Evolutionary conservation across 139 green algal species (phyloP).

Genomic region (Chlorella sp.): DNA sequence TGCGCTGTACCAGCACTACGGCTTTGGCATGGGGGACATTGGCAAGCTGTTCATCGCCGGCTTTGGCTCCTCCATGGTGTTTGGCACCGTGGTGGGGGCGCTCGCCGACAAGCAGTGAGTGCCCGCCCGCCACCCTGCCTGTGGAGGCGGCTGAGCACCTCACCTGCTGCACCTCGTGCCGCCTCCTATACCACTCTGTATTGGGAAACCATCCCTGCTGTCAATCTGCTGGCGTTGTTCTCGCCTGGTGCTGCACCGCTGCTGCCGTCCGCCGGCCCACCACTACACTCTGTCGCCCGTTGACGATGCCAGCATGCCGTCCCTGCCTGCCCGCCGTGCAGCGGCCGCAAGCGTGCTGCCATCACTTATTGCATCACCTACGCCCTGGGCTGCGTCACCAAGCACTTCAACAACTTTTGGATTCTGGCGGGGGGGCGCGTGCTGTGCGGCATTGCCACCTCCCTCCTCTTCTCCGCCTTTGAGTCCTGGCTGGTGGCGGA

Average conservation of each 20-base stretch:
- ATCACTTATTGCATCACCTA: conserved; percentile 92
- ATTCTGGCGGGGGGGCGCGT: conserved; percentile 91
- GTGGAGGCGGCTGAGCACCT: background rate
- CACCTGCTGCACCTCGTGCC: no score
- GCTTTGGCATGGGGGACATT: conserved; percentile 87
- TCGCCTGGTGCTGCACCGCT: no score
- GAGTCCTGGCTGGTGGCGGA: conserved; percentile 82
- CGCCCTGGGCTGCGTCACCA: conserved; percentile 91
- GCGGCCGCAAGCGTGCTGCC: conserved; percentile 89
- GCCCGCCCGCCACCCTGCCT: background rate
- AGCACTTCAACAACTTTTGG: conserved; percentile 92
- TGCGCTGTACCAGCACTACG: conserved; percentile 96
- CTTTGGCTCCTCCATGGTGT: conserved; percentile 96
- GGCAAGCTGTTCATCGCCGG: conserved; percentile 97
- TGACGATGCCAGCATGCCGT: background rate
- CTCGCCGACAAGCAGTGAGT: conserved; percentile 91
- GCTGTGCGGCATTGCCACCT: conserved; percentile 97
- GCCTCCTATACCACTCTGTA: no score
- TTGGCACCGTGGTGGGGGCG: conserved; percentile 95
- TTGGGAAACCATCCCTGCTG: no score
- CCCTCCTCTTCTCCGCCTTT: conserved; percentile 96
- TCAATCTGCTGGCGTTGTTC: no score
- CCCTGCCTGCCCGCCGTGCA: conserved; percentile 39
- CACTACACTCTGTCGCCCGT: no score
- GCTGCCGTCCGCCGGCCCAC: no score